Evolutionary conservation across 148 eudicot genomes (phyloP), one percentile per base, ranked within the genome.

Genomic region (Oxyria digyna): DNA sequence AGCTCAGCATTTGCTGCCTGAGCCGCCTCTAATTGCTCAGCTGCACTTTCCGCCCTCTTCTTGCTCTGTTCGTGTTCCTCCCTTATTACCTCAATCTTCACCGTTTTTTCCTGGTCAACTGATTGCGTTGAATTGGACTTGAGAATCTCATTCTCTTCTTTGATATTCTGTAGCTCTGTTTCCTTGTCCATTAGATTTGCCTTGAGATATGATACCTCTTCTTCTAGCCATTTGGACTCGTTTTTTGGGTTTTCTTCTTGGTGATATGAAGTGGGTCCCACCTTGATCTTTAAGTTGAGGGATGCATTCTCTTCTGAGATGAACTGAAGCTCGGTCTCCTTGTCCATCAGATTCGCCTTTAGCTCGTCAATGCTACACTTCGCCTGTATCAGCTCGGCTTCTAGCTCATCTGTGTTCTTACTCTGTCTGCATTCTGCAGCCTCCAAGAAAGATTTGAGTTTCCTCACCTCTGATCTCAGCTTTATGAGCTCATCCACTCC

Each of bases 341-440:
- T 93, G 46, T 93, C 98, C 96, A 87, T 87, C 72, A 93, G 55
- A 43, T 86, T 79, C 9, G 91, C 82, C 76, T 80, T 87, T 74
- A 93, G 64, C 66, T 87, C 94, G 55, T 89, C 91, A 20, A 87
- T 78, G 17, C 74, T 77, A 0, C 77, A 82, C 67, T 74, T 78
- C 42, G 81, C 80, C 64, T 80, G 83, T 49, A 69, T 69, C 35
- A 87, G 79, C 71, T 87, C 87, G 1, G 69, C 80, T 72, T 79
- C 77, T 35, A 92, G 78, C 72, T 86, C 97, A 78, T 86, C 94
- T 11, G 76, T 75, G 71, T 6, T 35, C 38, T 35, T 35, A 35
- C 6, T 6, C 38, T 78, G 73, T 78, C 82, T 83, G 68, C 69
- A 76, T 72, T 88, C 91, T 42, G 88, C 81, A 18, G 81, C 76